A percentile compares a stretch with the other conserved stretches of the same genome.
phyloP scores from a whole-genome alignment of 2,329 filamentous ascomycete genomes.

The Aureobasidium lini region DNA sequence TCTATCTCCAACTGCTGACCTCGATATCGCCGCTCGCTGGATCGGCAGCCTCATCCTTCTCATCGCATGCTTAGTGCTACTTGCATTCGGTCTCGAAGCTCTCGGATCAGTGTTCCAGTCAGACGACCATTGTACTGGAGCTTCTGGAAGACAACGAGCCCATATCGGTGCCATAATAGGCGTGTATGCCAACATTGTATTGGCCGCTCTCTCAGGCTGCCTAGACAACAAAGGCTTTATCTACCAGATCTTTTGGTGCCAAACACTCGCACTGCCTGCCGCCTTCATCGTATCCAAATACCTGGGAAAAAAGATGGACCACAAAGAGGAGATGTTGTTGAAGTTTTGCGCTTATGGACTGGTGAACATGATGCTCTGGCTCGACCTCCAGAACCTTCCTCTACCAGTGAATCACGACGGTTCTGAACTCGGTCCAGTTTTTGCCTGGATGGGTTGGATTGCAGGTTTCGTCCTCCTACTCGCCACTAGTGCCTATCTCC shows the following conservation, averaged over 20 bases:
- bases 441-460: background rate
- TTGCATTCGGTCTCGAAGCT: background rate
- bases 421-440: background rate
- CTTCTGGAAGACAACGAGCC: background rate
- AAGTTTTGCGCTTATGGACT: background rate
- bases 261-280: background rate
- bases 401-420: background rate
- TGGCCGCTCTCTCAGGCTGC: background rate
- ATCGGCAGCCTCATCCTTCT: background rate
- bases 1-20: background rate
- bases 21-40: background rate
- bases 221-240: background rate
- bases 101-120: background rate
- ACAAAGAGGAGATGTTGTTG: background rate
- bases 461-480: background rate
- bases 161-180: background rate
- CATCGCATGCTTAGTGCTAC: background rate
- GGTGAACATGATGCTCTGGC: background rate
- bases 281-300: background rate
- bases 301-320: background rate
- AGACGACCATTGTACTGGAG: background rate
- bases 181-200: background rate
- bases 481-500: background rate
- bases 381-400: background rate
- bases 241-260: background rate